Base-by-base conservation (phyloP, 1,284 basidiomycete genomes). In the Tilletiopsis washingtonensis region DNA sequence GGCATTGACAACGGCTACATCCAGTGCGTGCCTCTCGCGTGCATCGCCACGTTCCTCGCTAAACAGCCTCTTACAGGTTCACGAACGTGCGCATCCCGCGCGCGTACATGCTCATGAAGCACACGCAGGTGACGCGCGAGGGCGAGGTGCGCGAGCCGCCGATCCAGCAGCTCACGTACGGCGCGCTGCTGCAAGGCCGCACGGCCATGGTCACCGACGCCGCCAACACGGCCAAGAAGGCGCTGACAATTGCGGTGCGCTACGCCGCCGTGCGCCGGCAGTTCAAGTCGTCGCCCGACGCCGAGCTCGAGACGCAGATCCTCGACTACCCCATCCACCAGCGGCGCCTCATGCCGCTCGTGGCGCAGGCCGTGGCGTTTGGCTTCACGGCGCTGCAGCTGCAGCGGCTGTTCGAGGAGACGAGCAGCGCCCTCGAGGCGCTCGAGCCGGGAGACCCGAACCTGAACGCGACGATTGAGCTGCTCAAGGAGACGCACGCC, bases 311-410 rank as follows among this genome's bases (percentile, higher is more conserved):
- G 68, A 79, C 78, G 2, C 79, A 80, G 61, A 61, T 81, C 19
- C 72, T 81, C 58, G 79, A 81, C 67, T 81, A 81, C 64, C 79
- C 79, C 4, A 80, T 80, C 46, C 80, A 81, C 67, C 80, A 81
- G 69, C 75, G 80, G 17, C 75, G 80, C n/a, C 66, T 81, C 27
- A 75, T 81, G 71, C 80, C 80, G 24, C 73, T 80, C 19, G 71
- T 80, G 24, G 76, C 79, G 7, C 80, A 81, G 74, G 75, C 79
- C 1, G 73, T 80, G 41, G 80, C 79, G 4, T 79, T 79, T 53
- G 78, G 78, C 15, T 80, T 80, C 69, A 80, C 79, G 1, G 75
- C 75, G 26, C 57, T 76, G 37, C 73, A 75, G 59, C 73, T 79
- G 42, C 71, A 73, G 53, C 57, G 61, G 21, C 66, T 74, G 32